Evolutionary conservation across 2,329 filamentous ascomycete genomes (phyloP), one percentile per base, ranked within the genome.

Genomic region (Pseudogymnoascus sp.): DNA sequence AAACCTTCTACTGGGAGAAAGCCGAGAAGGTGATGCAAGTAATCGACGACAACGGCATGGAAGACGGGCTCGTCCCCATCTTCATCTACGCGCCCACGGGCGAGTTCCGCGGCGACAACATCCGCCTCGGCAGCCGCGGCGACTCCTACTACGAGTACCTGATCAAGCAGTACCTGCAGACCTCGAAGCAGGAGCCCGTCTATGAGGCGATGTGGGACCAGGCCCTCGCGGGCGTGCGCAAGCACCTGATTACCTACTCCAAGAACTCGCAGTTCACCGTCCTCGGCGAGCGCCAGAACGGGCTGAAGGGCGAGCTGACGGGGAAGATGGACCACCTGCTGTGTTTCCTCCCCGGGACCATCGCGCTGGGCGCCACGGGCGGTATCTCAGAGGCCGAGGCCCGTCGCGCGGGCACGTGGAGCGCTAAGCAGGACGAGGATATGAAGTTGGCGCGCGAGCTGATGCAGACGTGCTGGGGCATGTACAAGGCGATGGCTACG

Each of bases 111-210:
- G 91, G 91, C 19, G 77, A 86, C 19, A 96, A 97, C 72, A 93
- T 99, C 71, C 89, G 95, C 17, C 82, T 97, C 21, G 95, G 95
- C 40, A 97, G 91, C 74, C 86, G 95, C 66, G 95, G 95, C 53
- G 95, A 99, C 78, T 97, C 93, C 59, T 99, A 97, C 78, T 99
- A 99, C 77, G 91, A 99, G 77, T 99, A 99, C 75, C 85, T 99
- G 61, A 96, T 97, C 80, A 99, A 99, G 78, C 95, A 99, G 75
- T 97, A 96, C 74, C 82, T 97, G 19, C 95, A 99, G 76, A 99
- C 95, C 11, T 90, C 90, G 64, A 86, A 89, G 73, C 82, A 93
- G 71, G 93, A 99, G 74, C 81, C 86, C 0, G 78, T 97, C 15
- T 99, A 99, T 76, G 81, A 87, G 68, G 90, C 95, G 13, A 90